phyloP scores from a whole-genome alignment of 2,329 filamentous ascomycete species.

The Sphaerulina vaccinii region DNA sequence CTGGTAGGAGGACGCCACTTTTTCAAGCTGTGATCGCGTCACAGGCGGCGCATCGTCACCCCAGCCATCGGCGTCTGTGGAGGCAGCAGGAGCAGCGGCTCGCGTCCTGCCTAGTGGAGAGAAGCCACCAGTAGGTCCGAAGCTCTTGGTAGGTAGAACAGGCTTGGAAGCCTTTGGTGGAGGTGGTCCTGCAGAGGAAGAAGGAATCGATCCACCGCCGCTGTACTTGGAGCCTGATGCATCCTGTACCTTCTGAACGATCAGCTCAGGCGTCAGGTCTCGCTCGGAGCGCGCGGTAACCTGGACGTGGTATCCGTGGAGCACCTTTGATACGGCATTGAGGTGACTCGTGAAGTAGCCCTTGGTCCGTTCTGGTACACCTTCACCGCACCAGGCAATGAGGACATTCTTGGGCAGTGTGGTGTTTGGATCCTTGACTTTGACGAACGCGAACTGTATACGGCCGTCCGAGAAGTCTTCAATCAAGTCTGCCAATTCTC shows the following conservation, averaged over 20 bases:
- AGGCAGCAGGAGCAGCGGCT: conserved; percentile 50
- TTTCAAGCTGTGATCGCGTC: conserved; percentile 82
- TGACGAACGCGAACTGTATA: conserved; percentile 94
- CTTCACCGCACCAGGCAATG: conserved; percentile 95
- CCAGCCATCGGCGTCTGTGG: conserved; percentile 84
- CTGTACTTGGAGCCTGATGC: conserved; percentile 95
- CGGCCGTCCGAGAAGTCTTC: conserved; percentile 97
- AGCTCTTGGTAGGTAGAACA: conserved; percentile 74
- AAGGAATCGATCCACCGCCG: conserved; percentile 53
- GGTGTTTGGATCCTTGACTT: conserved; percentile 93
- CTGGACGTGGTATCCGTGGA: conserved; percentile 96
- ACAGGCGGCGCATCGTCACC: conserved; percentile 90
- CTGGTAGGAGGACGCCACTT: conserved; percentile 88
- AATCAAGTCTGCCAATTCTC: conserved; percentile 82
- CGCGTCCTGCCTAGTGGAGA: conserved; percentile 67
- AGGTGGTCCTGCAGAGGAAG: conserved; percentile 56
- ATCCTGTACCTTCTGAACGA: conserved; percentile 91
- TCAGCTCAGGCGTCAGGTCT: conserved; percentile 81
- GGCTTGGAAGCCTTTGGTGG: conserved; percentile 84
- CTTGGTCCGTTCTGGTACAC: conserved; percentile 96
- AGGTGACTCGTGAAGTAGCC: conserved; percentile 97
- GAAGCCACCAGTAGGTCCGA: conserved; percentile 53
- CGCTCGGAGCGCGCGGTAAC: conserved; percentile 89
- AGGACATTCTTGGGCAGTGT: conserved; percentile 86
- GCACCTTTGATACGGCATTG: conserved; percentile 81